Evolutionary conservation across 1,284 basidiomycete genomes (phyloP).

Genomic region (Leccinum pachyderme): DNA sequence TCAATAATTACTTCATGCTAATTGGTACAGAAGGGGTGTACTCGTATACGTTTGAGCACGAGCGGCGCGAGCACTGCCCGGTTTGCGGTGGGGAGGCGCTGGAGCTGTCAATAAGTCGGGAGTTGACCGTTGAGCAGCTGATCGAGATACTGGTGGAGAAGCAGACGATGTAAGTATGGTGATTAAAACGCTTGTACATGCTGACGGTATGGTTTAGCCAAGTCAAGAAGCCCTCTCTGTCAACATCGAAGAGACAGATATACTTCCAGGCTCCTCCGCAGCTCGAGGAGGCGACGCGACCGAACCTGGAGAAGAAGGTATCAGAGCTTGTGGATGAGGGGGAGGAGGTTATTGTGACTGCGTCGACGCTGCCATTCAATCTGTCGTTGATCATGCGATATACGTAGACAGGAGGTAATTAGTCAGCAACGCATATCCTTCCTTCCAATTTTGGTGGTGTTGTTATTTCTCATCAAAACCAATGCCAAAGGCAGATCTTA

Average conservation of each 20-base stretch:
- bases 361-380: constrained; percentile 84
- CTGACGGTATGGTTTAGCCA: constrained; percentile 56
- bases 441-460: constrained; percentile 2
- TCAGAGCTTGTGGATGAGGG: constrained; percentile 75
- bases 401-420: constrained; percentile 35
- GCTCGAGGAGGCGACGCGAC: constrained; percentile 82
- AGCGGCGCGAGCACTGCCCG: constrained; percentile 90
- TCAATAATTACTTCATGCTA: constrained; percentile 99
- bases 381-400: constrained; percentile 71
- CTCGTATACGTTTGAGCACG: constrained; percentile 96
- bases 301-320: constrained; percentile 85
- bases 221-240: constrained; percentile 89
- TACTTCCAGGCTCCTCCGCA: constrained; percentile 94
- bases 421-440: constrained; percentile 25
- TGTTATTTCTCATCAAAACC: constrained; percentile 11
- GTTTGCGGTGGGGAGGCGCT: constrained; percentile 93
- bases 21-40: constrained; percentile 97
- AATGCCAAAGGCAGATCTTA: constrained; percentile 81
- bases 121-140: constrained; percentile 79
- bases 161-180: constrained; percentile 70
- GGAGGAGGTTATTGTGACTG: constrained; percentile 85
- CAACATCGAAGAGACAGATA: constrained; percentile 65
- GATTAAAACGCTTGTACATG: neutral
- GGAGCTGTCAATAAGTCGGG: constrained; percentile 63
- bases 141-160: constrained; percentile 84